Conservation (phyloP, 2,329 filamentous ascomycete species). For the Pleomassaria siparia region DNA sequence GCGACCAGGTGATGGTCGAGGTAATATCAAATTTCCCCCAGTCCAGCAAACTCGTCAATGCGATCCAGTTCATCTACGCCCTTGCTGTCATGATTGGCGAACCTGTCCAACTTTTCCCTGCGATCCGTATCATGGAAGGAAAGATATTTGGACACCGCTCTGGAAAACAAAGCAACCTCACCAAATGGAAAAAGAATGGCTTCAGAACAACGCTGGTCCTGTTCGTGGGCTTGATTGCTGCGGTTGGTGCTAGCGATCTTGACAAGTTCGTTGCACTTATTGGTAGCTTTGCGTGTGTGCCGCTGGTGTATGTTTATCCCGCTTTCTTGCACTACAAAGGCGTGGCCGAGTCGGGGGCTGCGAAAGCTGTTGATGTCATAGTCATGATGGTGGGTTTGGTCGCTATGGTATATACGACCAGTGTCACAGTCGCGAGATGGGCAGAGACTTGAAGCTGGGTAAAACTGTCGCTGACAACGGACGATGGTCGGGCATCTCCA, state of each 20-base stretch:
- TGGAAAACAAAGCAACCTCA: constrained; percentile 64
- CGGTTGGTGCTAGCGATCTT: constrained; percentile 66
- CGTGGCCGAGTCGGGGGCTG: constrained; percentile 58
- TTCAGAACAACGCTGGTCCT: constrained; percentile 61
- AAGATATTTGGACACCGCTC: constrained; percentile 66
- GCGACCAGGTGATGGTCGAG: constrained; percentile 67
- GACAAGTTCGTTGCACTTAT: constrained; percentile 76
- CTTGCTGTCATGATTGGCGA: constrained; percentile 72
- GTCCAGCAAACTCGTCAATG: constrained; percentile 70
- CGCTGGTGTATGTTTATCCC: constrained; percentile 76
- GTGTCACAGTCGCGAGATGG: constrained; percentile 57
- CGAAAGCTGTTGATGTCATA: constrained; percentile 61
- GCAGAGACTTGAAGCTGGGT: constrained; percentile 24
- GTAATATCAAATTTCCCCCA: constrained; percentile 78
- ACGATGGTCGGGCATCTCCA: no score
- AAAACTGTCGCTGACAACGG: no score
- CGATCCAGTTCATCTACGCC: constrained; percentile 73
- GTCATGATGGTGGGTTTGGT: constrained; percentile 68
- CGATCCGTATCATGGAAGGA: constrained; percentile 70
- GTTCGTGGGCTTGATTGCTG: constrained; percentile 62
- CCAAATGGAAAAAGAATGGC: constrained; percentile 77
- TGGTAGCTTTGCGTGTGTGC: constrained; percentile 72
- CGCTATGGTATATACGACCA: constrained; percentile 72
- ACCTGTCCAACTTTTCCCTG: constrained; percentile 74
- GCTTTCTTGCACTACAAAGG: constrained; percentile 70